Conservation (phyloP, 2,329 filamentous ascomycete species). For the Penicillium occitanis region DNA sequence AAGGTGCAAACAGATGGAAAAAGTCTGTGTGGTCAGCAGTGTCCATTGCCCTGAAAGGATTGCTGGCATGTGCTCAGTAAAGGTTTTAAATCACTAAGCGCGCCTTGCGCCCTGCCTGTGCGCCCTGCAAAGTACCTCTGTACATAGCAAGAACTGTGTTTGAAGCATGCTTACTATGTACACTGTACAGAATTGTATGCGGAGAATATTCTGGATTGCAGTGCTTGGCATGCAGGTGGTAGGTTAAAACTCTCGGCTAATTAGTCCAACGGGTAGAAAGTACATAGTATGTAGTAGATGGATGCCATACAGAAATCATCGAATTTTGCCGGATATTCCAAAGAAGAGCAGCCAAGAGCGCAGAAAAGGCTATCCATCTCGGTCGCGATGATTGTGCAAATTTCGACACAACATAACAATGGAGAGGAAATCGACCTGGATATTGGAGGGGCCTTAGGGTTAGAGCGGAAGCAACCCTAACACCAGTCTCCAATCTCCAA, state of each 20-base stretch:
- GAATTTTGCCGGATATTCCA: neutral
- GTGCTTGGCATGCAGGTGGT: neutral
- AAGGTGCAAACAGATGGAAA: neutral
- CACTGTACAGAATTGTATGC: neutral
- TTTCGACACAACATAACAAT: neutral
- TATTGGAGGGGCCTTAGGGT: neutral
- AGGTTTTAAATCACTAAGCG: neutral
- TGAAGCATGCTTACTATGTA: neutral
- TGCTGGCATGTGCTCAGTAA: neutral
- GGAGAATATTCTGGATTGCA: constrained; percentile 3
- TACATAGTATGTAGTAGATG: no score
- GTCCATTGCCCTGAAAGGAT: neutral
- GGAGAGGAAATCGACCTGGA: no score
- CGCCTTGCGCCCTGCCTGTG: neutral
- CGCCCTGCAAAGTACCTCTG: neutral
- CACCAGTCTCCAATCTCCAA: neutral
- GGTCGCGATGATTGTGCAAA: neutral
- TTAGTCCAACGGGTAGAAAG: no score
- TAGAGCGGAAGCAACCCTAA: neutral
- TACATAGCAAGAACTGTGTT: neutral
- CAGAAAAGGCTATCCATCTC: neutral
- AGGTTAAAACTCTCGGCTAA: neutral
- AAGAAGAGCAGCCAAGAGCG: neutral
- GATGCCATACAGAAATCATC: neutral
- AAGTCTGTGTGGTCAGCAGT: neutral